A percentile compares a stretch with the other conserved stretches of the same genome.
Evolutionary conservation across 257 asterid genomes (phyloP).

Genomic region (Solanum pennellii): DNA sequence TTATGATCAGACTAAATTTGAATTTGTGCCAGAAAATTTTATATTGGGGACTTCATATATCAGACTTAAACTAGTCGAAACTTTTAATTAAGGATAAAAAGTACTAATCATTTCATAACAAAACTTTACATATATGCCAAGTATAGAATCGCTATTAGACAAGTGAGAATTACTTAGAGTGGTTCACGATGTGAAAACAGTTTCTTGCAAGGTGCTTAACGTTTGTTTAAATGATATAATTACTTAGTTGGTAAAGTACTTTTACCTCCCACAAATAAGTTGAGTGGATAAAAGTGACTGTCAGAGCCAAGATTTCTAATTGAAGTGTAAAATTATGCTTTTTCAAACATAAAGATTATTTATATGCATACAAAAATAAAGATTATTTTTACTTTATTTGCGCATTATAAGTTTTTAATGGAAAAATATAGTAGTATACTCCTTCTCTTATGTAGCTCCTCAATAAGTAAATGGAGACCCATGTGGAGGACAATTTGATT

Average conservation of each 20-base stretch:
- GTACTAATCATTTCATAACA: not conserved
- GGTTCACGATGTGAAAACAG: too few species aligned
- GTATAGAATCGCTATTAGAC: not conserved
- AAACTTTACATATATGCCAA: not conserved
- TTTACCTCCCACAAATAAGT: not conserved
- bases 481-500: not conserved
- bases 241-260: not conserved
- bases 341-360: not conserved
- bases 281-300: not conserved
- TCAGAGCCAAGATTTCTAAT: not conserved
- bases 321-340: not conserved
- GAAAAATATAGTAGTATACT: not conserved
- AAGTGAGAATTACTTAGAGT: not conserved
- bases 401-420: not conserved
- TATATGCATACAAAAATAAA: not conserved
- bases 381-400: not conserved
- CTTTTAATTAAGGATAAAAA: not conserved
- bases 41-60: not conserved
- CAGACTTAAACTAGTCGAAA: not conserved
- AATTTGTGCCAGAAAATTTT: not conserved
- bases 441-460: not conserved
- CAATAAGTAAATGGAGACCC: not conserved
- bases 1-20: not conserved
- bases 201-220: too few species aligned
- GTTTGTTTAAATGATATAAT: too few species aligned